Evolutionary conservation across 73 alveolate genomes (phyloP).

Genomic region (Tetrahymena thermophila): DNA sequence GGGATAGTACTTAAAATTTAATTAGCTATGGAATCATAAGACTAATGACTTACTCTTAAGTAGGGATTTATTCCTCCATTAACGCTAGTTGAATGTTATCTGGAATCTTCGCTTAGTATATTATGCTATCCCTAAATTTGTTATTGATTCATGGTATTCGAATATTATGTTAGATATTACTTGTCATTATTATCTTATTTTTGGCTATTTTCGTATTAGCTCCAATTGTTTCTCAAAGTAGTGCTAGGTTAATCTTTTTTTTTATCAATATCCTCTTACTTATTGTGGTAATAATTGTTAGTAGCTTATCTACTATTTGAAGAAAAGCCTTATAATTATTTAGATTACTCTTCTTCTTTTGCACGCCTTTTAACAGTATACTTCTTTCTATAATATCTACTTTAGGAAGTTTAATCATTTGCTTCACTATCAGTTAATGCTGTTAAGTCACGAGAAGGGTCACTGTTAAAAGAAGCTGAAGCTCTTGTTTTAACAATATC

Average conservation of each 20-base stretch:
- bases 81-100: not conserved
- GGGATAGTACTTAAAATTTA: not conserved
- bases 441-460: not conserved
- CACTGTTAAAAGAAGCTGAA: not conserved
- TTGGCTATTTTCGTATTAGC: not conserved
- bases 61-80: not conserved
- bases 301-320: not conserved
- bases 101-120: not conserved
- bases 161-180: not conserved
- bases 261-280: not conserved
- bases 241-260: not conserved
- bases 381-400: not conserved
- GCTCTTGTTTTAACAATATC: not conserved
- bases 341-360: not conserved
- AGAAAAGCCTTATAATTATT: not conserved
- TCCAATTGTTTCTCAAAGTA: not conserved
- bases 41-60: not conserved
- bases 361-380: not conserved
- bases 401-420: not conserved
- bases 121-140: not conserved
- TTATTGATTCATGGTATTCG: not conserved
- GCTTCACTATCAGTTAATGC: not conserved
- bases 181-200: not conserved
- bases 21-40: not conserved
- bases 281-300: not conserved